Evolutionary conservation across 2,329 filamentous ascomycete species (phyloP).

Genomic region (Penicillium janthinellum): DNA sequence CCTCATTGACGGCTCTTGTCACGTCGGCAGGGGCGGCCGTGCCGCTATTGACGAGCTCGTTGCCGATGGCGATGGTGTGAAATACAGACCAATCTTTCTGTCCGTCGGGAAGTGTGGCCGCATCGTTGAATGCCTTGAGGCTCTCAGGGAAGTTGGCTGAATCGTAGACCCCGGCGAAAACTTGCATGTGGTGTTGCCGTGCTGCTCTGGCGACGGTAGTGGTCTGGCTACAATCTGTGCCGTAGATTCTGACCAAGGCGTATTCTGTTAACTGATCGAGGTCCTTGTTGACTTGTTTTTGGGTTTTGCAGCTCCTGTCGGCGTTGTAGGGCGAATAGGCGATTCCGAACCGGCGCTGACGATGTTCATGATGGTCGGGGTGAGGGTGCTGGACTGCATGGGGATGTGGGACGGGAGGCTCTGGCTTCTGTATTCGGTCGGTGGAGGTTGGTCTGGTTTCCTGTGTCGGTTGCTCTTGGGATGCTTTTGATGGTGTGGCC

Average conservation of each 20-base stretch:
- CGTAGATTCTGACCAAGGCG: slow-evolving; percentile 72
- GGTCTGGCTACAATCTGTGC: slow-evolving; percentile 76
- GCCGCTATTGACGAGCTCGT: slow-evolving; percentile 74
- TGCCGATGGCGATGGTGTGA: slow-evolving; percentile 74
- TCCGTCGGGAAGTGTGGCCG: slow-evolving; percentile 49
- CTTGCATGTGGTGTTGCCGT: slow-evolving; percentile 64
- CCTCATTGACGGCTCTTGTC: slow-evolving; percentile 58
- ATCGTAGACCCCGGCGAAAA: slow-evolving; percentile 76
- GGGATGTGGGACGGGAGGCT: neutral
- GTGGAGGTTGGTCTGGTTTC: neutral
- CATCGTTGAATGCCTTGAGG: slow-evolving; percentile 62
- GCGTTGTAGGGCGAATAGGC: slow-evolving; percentile 61
- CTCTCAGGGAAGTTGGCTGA: slow-evolving; percentile 59
- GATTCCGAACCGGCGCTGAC: slow-evolving; percentile 47
- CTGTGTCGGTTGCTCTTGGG: neutral
- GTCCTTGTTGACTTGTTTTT: slow-evolving; percentile 64
- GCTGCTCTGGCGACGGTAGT: slow-evolving; percentile 63
- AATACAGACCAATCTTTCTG: slow-evolving; percentile 65
- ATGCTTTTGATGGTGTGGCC: neutral
- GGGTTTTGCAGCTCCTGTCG: slow-evolving; percentile 66
- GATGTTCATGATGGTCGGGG: slow-evolving; percentile 9
- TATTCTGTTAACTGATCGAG: slow-evolving; percentile 62
- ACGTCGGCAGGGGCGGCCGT: slow-evolving; percentile 56
- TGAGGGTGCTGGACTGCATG: slow-evolving; percentile 12
- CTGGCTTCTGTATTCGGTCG: neutral